Evolutionary conservation across 1,284 basidiomycete species (phyloP).

Genomic region (Ceratobasidium sp.): DNA sequence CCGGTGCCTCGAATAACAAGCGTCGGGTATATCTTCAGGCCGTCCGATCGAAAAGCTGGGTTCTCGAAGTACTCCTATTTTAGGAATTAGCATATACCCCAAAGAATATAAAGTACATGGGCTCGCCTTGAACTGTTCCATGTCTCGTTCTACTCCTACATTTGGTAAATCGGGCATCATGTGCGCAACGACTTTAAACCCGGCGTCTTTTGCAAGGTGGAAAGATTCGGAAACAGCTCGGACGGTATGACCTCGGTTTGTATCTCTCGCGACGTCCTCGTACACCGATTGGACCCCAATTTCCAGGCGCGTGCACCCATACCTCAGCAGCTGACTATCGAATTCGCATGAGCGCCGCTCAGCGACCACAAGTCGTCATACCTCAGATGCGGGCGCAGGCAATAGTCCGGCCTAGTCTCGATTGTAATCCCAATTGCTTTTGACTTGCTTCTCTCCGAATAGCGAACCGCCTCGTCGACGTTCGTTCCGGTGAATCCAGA

Average conservation of each 20-base stretch:
- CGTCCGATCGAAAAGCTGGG: conserved; percentile 96
- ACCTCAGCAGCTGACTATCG: conserved; percentile 96
- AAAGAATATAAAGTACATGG: neutral
- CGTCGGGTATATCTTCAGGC: conserved; percentile 98
- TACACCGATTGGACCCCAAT: conserved; percentile 99
- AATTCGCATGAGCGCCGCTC: neutral
- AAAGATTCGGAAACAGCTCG: conserved; percentile 98
- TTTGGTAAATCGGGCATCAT: conserved; percentile 99
- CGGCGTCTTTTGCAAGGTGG: conserved; percentile 98
- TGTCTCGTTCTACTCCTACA: conserved; percentile 95
- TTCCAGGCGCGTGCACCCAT: conserved; percentile 97
- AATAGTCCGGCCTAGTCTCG: conserved; percentile 98
- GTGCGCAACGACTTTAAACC: conserved; percentile 99
- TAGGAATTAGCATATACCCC: conserved; percentile 15
- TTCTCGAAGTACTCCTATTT: conserved; percentile 92
- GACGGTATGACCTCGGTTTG: conserved; percentile 98
- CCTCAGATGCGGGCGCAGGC: conserved; percentile 95
- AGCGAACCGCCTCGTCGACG: conserved; percentile 98
- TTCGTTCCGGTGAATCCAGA: conserved; percentile 94
- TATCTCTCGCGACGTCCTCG: conserved; percentile 98
- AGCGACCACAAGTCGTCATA: conserved; percentile 52
- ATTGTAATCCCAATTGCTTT: conserved; percentile 99
- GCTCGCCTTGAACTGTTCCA: conserved; percentile 95
- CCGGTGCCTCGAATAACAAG: conserved; percentile 98
- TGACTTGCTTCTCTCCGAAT: conserved; percentile 96